phyloP scores from a whole-genome alignment of 768 basidiomycete genomes.

The Pleurotus salmoneostramineus region DNA sequence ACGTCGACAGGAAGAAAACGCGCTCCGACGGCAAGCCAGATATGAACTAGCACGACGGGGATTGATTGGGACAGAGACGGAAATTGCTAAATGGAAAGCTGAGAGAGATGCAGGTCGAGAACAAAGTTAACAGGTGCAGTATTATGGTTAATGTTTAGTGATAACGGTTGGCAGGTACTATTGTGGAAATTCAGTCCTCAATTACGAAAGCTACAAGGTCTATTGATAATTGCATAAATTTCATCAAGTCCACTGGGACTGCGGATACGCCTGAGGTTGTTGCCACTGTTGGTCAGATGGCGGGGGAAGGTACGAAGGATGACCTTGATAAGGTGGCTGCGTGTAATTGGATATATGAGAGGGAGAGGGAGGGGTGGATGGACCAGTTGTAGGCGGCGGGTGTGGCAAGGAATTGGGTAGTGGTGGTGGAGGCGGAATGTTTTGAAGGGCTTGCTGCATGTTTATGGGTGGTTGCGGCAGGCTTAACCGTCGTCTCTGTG shows the following conservation, averaged over 20 bases:
- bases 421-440: slow-evolving; percentile 34
- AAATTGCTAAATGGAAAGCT: slow-evolving; percentile 77
- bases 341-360: slow-evolving; percentile 19
- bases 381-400: slow-evolving; percentile 21
- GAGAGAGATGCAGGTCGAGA: slow-evolving; percentile 21
- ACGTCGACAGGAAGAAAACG: slow-evolving; percentile 63
- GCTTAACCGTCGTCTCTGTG: slow-evolving; percentile 38
- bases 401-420: slow-evolving; percentile 16
- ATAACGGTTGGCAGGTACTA: too few species aligned
- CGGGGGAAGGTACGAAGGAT: slow-evolving; percentile 36
- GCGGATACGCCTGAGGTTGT: slow-evolving; percentile 21
- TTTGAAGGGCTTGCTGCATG: slow-evolving; percentile 28
- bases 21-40: slow-evolving; percentile 68
- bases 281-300: slow-evolving; percentile 29
- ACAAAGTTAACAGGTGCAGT: too few species aligned
- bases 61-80: slow-evolving; percentile 76
- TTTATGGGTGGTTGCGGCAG: slow-evolving; percentile 47
- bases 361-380: slow-evolving; percentile 24
- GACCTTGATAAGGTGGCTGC: slow-evolving; percentile 32
- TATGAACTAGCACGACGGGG: slow-evolving; percentile 73
- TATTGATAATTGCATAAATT: background rate
- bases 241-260: slow-evolving; percentile 2
- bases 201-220: background rate
- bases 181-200: too few species aligned
- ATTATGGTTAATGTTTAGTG: too few species aligned